Conservation (phyloP, 495 filamentous ascomycete species). For the Chlorociboria aeruginascens region DNA sequence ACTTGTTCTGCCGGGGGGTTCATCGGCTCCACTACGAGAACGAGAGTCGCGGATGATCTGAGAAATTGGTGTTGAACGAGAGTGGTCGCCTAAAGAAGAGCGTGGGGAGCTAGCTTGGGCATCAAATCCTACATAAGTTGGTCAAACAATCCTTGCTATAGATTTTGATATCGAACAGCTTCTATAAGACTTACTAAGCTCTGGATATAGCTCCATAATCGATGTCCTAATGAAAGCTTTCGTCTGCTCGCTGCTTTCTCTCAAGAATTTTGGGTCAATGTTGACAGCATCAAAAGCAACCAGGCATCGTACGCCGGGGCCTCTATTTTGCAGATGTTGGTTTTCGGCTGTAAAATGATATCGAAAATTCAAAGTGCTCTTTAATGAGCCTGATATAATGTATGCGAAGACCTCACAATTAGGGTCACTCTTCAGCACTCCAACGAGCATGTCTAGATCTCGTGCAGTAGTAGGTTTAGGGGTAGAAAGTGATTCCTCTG, state of each 20-base stretch:
- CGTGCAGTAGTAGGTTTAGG: background rate
- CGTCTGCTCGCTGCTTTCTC: no score
- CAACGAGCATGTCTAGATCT: background rate
- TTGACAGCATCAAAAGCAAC: background rate
- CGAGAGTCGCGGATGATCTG: no score
- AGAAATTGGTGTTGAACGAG: no score
- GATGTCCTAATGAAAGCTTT: background rate
- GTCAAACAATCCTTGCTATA: no score
- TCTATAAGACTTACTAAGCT: no score
- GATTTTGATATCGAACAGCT: no score
- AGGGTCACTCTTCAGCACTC: background rate
- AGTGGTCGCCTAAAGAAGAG: no score
- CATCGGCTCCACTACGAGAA: no score
- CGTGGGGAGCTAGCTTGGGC: no score
- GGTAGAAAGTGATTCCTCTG: background rate
- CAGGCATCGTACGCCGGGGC: background rate
- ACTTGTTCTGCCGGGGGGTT: no score
- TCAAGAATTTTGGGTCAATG: background rate
- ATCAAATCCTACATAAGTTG: no score
- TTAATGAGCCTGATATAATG: background rate
- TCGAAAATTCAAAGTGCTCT: background rate
- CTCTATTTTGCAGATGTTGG: background rate
- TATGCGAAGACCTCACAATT: background rate
- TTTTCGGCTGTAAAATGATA: background rate
- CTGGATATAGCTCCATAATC: background rate